Evolutionary conservation across 2,329 filamentous ascomycete genomes (phyloP).

Genomic region (Neoscytalidium dimidiatum): DNA sequence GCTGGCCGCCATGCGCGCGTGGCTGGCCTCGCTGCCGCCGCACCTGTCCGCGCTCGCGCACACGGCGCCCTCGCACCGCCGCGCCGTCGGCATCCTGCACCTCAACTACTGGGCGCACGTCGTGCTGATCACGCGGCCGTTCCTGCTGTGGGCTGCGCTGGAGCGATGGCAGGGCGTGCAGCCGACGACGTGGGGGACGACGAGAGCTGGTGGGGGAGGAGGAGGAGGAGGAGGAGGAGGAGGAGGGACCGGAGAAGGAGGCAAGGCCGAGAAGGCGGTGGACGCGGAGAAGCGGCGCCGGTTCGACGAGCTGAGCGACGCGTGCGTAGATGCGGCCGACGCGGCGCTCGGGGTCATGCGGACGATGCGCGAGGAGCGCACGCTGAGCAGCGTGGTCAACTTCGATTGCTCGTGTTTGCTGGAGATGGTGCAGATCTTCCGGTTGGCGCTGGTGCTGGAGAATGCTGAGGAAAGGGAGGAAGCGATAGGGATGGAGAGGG

Average conservation of each 20-base stretch:
- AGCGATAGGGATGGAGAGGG: not conserved
- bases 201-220: not conserved
- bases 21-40: conserved; percentile 34
- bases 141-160: conserved; percentile 37
- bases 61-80: conserved; percentile 34
- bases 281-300: conserved; percentile 25
- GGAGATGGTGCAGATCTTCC: conserved; percentile 37
- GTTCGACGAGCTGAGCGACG: not conserved
- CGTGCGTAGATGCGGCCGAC: conserved; percentile 21
- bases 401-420: conserved; percentile 39
- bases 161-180: conserved; percentile 23
- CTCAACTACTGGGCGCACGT: conserved; percentile 38
- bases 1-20: conserved; percentile 35
- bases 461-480: not conserved
- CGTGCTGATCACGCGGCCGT: conserved; percentile 37
- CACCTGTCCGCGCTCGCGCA: conserved; percentile 35
- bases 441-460: conserved; percentile 30
- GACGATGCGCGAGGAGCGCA: conserved; percentile 30
- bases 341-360: conserved; percentile 32
- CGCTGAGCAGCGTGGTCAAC: conserved; percentile 34
- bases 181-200: not conserved
- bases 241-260: too few relatives aligned
- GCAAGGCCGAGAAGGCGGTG: conserved; percentile 36
- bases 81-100: conserved; percentile 36
- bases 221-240: conserved; percentile 26